A percentile compares a stretch with the other conserved stretches of the same genome.
Conservation (phyloP, 2,329 filamentous ascomycete genomes). For the Pezicula rhizophila region DNA sequence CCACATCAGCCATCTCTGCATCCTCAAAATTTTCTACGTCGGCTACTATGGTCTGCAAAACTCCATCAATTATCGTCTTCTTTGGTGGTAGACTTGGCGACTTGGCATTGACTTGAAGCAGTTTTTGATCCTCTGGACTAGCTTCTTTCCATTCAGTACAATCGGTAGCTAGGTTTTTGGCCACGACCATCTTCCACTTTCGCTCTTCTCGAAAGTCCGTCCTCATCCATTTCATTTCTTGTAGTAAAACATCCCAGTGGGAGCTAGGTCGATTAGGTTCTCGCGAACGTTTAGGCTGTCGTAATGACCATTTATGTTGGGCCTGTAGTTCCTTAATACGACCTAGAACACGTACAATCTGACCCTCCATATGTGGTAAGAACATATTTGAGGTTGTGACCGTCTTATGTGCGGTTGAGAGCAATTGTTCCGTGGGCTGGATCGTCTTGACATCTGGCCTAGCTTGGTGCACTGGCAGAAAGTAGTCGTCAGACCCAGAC, state of each 20-base stretch:
- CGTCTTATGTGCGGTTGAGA: constrained; percentile 82
- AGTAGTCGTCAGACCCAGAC: constrained; percentile 49
- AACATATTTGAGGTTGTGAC: constrained; percentile 80
- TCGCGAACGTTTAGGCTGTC: constrained; percentile 77
- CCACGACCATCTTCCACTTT: constrained; percentile 84
- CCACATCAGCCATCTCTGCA: constrained; percentile 25
- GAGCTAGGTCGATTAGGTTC: constrained; percentile 73
- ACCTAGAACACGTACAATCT: constrained; percentile 79
- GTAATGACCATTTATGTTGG: constrained; percentile 84
- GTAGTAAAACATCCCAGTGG: constrained; percentile 80
- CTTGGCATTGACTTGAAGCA: constrained; percentile 62
- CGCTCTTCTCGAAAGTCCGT: constrained; percentile 92
- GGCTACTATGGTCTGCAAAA: constrained; percentile 14
- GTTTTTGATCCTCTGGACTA: constrained; percentile 53
- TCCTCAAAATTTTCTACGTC: constrained; percentile 24
- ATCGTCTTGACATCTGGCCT: constrained; percentile 55
- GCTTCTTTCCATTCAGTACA: constrained; percentile 78
- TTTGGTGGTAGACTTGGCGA: constrained; percentile 29
- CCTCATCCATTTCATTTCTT: constrained; percentile 97
- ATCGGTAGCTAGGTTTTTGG: constrained; percentile 71
- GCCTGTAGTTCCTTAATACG: constrained; percentile 88
- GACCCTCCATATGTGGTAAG: constrained; percentile 75
- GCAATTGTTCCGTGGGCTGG: constrained; percentile 62
- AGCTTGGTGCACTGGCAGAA: constrained; percentile 55
- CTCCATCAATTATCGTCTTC: neutral